Evolutionary conservation across 169 alveolate genomes (phyloP).

Genomic region (Plasmodium gonderi): DNA sequence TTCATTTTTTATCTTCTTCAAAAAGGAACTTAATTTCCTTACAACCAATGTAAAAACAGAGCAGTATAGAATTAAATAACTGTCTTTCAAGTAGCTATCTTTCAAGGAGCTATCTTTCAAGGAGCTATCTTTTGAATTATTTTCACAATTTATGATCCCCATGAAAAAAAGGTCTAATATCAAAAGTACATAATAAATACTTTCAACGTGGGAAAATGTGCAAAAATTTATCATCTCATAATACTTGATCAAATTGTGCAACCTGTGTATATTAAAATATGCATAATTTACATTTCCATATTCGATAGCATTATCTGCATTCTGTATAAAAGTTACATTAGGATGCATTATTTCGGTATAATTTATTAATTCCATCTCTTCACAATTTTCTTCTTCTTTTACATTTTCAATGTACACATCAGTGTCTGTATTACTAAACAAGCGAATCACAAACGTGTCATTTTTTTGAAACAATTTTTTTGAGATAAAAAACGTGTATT

Average conservation of each 20-base stretch:
- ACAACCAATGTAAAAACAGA: conserved; percentile 15
- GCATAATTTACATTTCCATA: conserved; percentile 29
- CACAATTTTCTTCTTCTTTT: neutral
- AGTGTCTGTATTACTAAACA: neutral
- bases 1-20: neutral
- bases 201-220: conserved; percentile 4
- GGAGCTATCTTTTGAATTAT: neutral
- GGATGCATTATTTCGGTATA: neutral
- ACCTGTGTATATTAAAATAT: conserved; percentile 5
- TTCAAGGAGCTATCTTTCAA: no score
- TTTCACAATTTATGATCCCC: conserved; percentile 10
- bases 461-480: conserved; percentile 9
- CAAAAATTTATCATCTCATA: neutral
- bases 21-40: neutral
- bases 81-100: conserved; percentile 4
- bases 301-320: conserved; percentile 3
- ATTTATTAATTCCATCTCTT: neutral
- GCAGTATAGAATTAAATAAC: conserved; percentile 21
- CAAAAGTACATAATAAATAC: conserved; percentile 22
- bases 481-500: conserved; percentile 36
- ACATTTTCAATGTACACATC: no score
- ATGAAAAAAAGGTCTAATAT: conserved; percentile 36
- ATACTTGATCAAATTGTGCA: conserved; percentile 29
- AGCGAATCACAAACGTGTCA: neutral
- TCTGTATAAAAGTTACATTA: neutral